Conservation (phyloP, 2,329 filamentous ascomycete species). For the Xylariomycetidae sp. region DNA sequence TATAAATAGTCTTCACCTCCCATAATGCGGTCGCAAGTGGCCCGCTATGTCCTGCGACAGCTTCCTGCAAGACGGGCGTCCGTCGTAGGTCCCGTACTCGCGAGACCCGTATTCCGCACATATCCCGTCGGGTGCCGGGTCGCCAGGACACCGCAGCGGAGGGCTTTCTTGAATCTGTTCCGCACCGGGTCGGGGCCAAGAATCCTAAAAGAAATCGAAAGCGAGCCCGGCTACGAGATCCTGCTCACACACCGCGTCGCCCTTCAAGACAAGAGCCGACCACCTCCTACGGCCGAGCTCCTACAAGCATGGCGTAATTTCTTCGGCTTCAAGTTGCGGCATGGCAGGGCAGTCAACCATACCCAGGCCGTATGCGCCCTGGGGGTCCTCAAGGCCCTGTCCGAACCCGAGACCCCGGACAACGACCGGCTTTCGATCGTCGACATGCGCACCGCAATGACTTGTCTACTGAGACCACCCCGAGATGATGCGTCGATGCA, state of each 20-base stretch:
- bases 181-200: conserved; percentile 53
- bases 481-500: conserved; percentile 39
- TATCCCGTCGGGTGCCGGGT: conserved; percentile 24
- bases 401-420: conserved; percentile 26
- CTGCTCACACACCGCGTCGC: conserved; percentile 64
- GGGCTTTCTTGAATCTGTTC: conserved; percentile 60
- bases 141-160: conserved; percentile 30
- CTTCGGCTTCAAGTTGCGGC: conserved; percentile 49
- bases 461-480: conserved; percentile 36
- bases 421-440: conserved; percentile 26
- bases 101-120: conserved; percentile 21
- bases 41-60: conserved; percentile 35
- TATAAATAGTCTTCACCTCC: conserved; percentile 19
- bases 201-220: conserved; percentile 53
- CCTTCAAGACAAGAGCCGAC: conserved; percentile 56
- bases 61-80: conserved; percentile 18
- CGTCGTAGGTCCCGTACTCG: conserved; percentile 4
- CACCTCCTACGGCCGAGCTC: conserved; percentile 58
- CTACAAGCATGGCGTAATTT: conserved; percentile 59
- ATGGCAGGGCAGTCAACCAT: conserved; percentile 49
- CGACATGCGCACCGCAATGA: conserved; percentile 40
- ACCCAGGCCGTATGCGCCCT: conserved; percentile 59
- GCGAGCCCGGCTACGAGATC: conserved; percentile 65
- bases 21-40: conserved; percentile 31
- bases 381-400: conserved; percentile 57